These are phyloP conservation scores for Ormosia semicastrata DNA, from an alignment of 306 rosid species.

Conservation along the genomic window DNA sequence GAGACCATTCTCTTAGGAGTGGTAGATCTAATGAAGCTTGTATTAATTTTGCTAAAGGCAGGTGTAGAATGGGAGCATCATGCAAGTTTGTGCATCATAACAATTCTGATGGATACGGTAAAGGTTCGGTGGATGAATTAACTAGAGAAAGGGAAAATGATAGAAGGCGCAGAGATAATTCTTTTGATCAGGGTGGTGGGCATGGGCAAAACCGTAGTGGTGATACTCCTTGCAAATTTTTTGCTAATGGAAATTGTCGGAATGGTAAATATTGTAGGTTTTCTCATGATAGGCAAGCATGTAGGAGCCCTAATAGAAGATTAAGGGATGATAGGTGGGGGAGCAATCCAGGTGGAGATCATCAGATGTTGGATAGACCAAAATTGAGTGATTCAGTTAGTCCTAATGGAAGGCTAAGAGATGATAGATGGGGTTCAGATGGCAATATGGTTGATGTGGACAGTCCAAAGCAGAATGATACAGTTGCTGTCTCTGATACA, in stretches of 20 bases:
- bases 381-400: slow-evolving; percentile 58
- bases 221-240: slow-evolving; percentile 79
- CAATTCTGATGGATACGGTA: slow-evolving; percentile 61
- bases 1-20: slow-evolving; percentile 59
- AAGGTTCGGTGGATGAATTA: slow-evolving; percentile 56
- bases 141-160: slow-evolving; percentile 69
- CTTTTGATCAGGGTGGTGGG: slow-evolving; percentile 66
- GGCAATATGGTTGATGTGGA: slow-evolving; percentile 48
- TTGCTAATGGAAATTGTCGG: slow-evolving; percentile 84
- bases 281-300: slow-evolving; percentile 73
- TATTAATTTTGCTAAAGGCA: slow-evolving; percentile 70
- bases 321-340: slow-evolving; percentile 62
- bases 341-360: slow-evolving; percentile 47
- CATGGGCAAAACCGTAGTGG: slow-evolving; percentile 51
- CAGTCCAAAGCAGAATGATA: slow-evolving; percentile 48
- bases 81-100: slow-evolving; percentile 74
- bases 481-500: slow-evolving; percentile 39
- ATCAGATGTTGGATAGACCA: slow-evolving; percentile 45
- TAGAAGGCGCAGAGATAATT: slow-evolving; percentile 64
- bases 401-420: slow-evolving; percentile 66
- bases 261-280: slow-evolving; percentile 83
- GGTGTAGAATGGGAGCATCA: slow-evolving; percentile 79
- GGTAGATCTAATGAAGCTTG: slow-evolving; percentile 63
- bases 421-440: slow-evolving; percentile 52
- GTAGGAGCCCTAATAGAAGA: slow-evolving; percentile 73